A percentile compares a stretch with the other conserved stretches of the same genome.
phyloP scores from a whole-genome alignment of 1,139 yeast genomes.

The Diutina pseudorugosa region DNA sequence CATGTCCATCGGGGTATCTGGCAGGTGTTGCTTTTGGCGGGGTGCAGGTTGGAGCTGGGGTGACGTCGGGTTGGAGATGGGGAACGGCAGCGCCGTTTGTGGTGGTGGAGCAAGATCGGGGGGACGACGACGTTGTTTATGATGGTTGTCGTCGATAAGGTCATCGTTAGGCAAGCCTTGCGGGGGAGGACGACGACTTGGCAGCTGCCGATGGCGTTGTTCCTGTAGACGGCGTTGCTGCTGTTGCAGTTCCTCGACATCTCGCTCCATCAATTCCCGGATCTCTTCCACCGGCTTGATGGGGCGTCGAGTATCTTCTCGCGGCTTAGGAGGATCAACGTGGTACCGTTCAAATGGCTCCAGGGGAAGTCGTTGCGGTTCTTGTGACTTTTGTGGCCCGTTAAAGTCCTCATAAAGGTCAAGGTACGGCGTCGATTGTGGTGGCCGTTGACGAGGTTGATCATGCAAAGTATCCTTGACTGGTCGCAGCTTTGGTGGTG shows the following conservation, averaged over 20 bases:
- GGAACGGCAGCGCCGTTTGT: background rate
- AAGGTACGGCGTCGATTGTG: background rate
- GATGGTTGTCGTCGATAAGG: background rate
- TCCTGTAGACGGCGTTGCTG: background rate
- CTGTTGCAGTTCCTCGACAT: background rate
- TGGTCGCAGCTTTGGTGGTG: background rate
- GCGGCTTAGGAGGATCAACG: background rate
- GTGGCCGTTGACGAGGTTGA: background rate
- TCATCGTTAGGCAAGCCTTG: background rate
- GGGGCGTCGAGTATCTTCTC: slow-evolving; percentile 1
- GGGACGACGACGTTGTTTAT: background rate
- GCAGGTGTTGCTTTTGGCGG: background rate
- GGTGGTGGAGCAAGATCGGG: background rate
- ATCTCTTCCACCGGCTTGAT: slow-evolving; percentile 2
- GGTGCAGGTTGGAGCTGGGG: background rate
- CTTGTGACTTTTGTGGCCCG: background rate
- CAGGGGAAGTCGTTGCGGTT: background rate
- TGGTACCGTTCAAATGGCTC: background rate
- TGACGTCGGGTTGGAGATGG: background rate
- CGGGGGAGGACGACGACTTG: background rate
- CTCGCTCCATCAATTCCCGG: background rate
- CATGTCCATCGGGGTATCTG: background rate
- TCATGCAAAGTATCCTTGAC: background rate
- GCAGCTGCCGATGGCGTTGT: background rate
- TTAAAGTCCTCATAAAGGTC: background rate